These are phyloP conservation scores for Pythium angustatum DNA, from an alignment of 352 stramenopile genomes.

Conservation along the genomic window DNA sequence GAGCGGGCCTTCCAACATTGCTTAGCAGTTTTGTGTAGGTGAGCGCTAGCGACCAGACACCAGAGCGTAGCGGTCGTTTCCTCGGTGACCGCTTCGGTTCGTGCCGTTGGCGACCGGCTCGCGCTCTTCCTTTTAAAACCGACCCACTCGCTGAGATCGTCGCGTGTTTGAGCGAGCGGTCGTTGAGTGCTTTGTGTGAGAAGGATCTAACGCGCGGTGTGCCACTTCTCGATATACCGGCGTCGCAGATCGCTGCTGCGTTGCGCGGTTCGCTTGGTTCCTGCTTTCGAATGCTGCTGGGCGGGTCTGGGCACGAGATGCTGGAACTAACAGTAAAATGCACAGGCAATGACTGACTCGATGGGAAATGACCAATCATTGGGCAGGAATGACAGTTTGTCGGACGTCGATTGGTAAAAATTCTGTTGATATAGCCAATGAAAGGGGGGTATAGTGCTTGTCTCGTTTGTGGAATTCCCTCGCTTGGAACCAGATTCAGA, in stretches of 20 bases:
- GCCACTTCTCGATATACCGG: slow-evolving; percentile 19
- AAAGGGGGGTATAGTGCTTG: neutral
- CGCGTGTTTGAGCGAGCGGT: no score
- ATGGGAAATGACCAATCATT: slow-evolving; percentile 28
- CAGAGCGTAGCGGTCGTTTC: no score
- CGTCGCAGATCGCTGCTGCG: slow-evolving; percentile 12
- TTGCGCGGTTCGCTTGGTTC: slow-evolving; percentile 7
- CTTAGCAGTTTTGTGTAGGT: neutral
- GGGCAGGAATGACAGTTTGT: neutral
- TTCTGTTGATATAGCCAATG: neutral
- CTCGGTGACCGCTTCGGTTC: no score
- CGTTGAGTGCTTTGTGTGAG: no score
- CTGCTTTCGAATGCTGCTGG: no score
- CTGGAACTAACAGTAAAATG: no score
- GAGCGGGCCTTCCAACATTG: slow-evolving; percentile 85
- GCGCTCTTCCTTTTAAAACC: no score
- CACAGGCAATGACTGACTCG: slow-evolving; percentile 26
- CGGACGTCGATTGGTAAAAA: slow-evolving; percentile 11
- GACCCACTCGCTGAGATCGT: no score
- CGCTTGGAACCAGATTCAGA: slow-evolving; percentile 7
- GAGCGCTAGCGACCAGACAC: no score
- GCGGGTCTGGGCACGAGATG: no score
- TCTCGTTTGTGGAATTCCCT: slow-evolving; percentile 3
- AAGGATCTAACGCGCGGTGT: no score
- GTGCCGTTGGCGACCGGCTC: no score